Percentiles rank a stretch among this genome's conserved stretches.
Conservation (phyloP, 805 yeast genomes). For the Starmera pachycereana region DNA sequence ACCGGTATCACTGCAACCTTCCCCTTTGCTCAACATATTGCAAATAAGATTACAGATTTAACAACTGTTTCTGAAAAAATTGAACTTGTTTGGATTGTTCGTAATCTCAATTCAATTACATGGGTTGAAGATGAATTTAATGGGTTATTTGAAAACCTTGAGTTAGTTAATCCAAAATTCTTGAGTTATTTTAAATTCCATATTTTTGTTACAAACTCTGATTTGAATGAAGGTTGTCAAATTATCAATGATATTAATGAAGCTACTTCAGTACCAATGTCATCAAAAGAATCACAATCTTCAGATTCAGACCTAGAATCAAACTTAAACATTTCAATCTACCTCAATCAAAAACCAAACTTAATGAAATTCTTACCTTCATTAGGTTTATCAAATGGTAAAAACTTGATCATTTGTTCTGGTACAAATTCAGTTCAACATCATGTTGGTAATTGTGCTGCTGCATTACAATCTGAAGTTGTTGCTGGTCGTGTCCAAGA, state of each 20-base stretch:
- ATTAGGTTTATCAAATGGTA: slow-evolving; percentile 7
- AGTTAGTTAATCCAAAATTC: neutral
- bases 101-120: slow-evolving; percentile 20
- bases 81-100: slow-evolving; percentile 36
- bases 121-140: slow-evolving; percentile 33
- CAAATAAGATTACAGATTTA: slow-evolving; percentile 4
- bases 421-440: slow-evolving; percentile 34
- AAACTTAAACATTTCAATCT: slow-evolving; percentile 1
- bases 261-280: neutral
- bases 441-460: slow-evolving; percentile 28
- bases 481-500: slow-evolving; percentile 25
- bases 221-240: slow-evolving; percentile 4
- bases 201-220: slow-evolving; percentile 21
- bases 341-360: slow-evolving; percentile 9
- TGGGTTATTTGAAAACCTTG: neutral
- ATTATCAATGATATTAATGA: neutral
- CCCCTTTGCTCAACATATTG: slow-evolving; percentile 28
- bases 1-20: slow-evolving; percentile 41
- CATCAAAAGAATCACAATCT: neutral
- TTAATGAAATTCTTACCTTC: slow-evolving; percentile 2
- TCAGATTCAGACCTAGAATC: slow-evolving; percentile 1
- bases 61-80: slow-evolving; percentile 19
- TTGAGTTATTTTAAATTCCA: slow-evolving; percentile 6
- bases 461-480: slow-evolving; percentile 29
- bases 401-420: slow-evolving; percentile 33